Base-by-base conservation (phyloP, 139 green algal genomes). In the Chlorella ohadii region DNA sequence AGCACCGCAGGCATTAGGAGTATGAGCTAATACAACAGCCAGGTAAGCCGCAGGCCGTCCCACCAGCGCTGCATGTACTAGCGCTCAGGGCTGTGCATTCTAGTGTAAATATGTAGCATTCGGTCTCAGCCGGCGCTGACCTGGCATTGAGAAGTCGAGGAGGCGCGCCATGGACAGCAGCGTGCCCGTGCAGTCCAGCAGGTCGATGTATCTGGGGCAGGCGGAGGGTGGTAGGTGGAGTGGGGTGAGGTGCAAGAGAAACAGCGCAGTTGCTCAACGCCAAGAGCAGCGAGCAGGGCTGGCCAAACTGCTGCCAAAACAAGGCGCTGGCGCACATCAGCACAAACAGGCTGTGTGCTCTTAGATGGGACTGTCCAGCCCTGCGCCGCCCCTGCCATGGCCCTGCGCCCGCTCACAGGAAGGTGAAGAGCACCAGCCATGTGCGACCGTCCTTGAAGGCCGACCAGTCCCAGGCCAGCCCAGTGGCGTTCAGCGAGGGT, bases 111-210 rank as follows among this genome's bases (percentile, higher is more conserved):
- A n/a, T 6, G 44, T 11, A 55, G 23, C 59, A 33, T 31, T 16
- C 17, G 4, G 23, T 31, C 23, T 23, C 59, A n/a, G n/a, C n/a
- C n/a, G n/a, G n/a, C 93, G 41, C 79, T 41, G 33, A 88, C 84
- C 88, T 33, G 87, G 89, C 44, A 95, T 89, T 23, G 83, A 86
- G 67, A 93, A 89, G 77, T 93, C 91, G 56, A 96, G 85, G 59
- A 94, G 89, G 66, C 90, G 89, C 31, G 94, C 93, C 91, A 98
- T 96, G 64, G 89, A 91, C 72, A 93, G 94, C 57, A 98, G 90
- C 11, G 91, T 96, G 67, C 92, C 93, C 4, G 93, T 95, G 61
- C 84, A 86, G 84, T 96, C 94, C 57, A 96, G 84, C 84, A 97
- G 92, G 86, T 97, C 94, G 22, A 95, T 89, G 93, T 96, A 96